Evolutionary conservation across 2,329 filamentous ascomycete genomes (phyloP).

Genomic region (Alternaria sp.): DNA sequence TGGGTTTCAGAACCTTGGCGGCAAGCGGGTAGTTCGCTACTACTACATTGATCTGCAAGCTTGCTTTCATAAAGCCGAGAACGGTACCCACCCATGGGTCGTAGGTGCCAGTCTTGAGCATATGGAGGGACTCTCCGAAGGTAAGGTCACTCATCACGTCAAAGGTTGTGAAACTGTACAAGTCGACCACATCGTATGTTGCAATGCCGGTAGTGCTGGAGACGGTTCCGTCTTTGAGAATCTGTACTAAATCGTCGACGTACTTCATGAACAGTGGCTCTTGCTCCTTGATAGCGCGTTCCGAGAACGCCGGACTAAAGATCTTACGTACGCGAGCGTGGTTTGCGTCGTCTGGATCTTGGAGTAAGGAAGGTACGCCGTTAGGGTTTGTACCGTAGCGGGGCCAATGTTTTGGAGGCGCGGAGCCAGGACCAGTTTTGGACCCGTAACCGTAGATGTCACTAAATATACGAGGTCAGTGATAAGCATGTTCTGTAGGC

Average conservation of each 20-base stretch:
- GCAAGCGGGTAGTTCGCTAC: neutral
- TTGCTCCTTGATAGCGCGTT: neutral
- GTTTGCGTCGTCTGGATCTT: neutral
- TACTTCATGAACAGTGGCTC: neutral
- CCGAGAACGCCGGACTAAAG: neutral
- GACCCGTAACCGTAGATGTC: constrained; percentile 33
- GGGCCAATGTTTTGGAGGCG: constrained; percentile 2
- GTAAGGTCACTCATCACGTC: constrained; percentile 36
- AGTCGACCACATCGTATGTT: constrained; percentile 36
- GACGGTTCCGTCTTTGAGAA: constrained; percentile 21
- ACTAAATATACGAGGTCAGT: neutral
- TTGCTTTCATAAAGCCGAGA: neutral
- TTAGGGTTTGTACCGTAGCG: neutral
- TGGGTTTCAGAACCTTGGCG: neutral
- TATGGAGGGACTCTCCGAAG: constrained; percentile 40
- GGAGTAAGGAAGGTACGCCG: neutral
- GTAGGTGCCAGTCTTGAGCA: constrained; percentile 34
- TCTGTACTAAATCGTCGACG: neutral
- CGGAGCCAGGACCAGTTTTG: constrained; percentile 11
- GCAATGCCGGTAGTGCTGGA: constrained; percentile 24
- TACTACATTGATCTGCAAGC: neutral
- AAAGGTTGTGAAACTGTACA: constrained; percentile 25
- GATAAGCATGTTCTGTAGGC: neutral
- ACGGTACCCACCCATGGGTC: constrained; percentile 4
- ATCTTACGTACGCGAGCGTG: neutral